Base-by-base conservation (phyloP, 768 basidiomycete species). In the Russula brevipes region DNA sequence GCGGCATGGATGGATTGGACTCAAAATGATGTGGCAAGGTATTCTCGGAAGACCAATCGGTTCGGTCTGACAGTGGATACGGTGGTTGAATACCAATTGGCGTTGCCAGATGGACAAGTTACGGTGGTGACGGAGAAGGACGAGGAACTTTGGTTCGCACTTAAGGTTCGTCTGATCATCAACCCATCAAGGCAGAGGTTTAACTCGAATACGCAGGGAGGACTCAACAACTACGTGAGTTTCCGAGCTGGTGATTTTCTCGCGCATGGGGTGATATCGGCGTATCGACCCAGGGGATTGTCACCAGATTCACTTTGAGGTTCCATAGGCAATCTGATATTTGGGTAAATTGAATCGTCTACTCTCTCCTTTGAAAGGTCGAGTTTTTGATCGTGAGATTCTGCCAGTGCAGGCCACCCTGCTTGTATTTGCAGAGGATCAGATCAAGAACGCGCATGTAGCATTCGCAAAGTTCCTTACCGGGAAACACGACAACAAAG, bases 61-160 rank as follows among this genome's bases (percentile, higher is more conserved):
- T 71, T 69, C 59, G 76, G 77, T 5, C 63, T 77, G 19, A 70
- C 71, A 0, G 65, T 73, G 38, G 76, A 78, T 60, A 76, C 74
- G 45, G 56, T 78, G 36, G 59, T 63, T 4, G 67, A 54, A 24
- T 69, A 60, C 16, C 50, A 73, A 60, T 58, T 76, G 11, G 73
- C 74, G 12, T 60, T 71, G 3, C 74, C 75, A 16, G 66, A 64
- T 53, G 76, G 76, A 10, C 46, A 57, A 2, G 54, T 61, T 17
- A 58, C 5, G 5, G 42, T 44, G 1, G 59, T 64, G 24, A 67
- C 66, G 5, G 55, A 44, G 19, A 7, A 36, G 16, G 52, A 66
- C 36, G 44, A 46, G 17, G 64, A 66, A 12, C 64, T 66, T 10
- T 66, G 60, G 61, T 66, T 66, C 16, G 64, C 44, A 19, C 64